Conservation (phyloP, 129 eudicot species). For the Centaurea solstitialis region DNA sequence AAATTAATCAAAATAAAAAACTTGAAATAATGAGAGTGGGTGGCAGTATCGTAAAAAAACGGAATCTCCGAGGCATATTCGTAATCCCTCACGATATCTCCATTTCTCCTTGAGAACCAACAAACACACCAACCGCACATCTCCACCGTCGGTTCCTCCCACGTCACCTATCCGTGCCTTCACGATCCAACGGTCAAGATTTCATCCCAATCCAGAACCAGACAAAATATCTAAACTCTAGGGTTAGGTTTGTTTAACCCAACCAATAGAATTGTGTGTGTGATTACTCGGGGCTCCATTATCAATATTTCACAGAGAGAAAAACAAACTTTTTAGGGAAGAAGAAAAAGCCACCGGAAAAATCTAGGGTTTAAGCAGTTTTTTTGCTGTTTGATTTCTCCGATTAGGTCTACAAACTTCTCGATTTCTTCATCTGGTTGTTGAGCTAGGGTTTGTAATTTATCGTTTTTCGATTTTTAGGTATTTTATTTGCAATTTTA, state of each 20-base stretch:
- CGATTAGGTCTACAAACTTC: constrained; percentile 23
- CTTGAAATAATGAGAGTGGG: not conserved
- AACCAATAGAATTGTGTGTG: constrained; percentile 41
- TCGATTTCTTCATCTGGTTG: not conserved
- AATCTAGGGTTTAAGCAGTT: constrained; percentile 51
- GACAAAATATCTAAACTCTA: constrained; percentile 48
- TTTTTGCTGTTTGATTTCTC: not conserved
- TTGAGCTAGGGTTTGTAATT: not conserved
- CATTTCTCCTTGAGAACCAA: constrained; percentile 35
- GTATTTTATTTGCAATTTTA: no score
- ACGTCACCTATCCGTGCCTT: constrained; percentile 67
- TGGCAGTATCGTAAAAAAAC: constrained; percentile 23
- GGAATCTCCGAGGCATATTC: constrained; percentile 35
- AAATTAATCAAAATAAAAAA: not conserved
- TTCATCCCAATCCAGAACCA: constrained; percentile 25
- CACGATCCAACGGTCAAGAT: constrained; percentile 42
- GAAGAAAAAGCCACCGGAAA: constrained; percentile 44
- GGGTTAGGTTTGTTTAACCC: constrained; percentile 52
- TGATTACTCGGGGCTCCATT: constrained; percentile 56
- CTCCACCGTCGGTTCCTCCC: constrained; percentile 49
- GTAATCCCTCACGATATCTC: constrained; percentile 13
- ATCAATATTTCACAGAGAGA: constrained; percentile 27
- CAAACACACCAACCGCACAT: constrained; percentile 66
- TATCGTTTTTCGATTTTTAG: not conserved
- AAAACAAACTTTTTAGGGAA: constrained; percentile 40